These are phyloP conservation scores for Ilex paraguariensis DNA, from an alignment of 305 asterid species.

Conservation along the genomic window DNA sequence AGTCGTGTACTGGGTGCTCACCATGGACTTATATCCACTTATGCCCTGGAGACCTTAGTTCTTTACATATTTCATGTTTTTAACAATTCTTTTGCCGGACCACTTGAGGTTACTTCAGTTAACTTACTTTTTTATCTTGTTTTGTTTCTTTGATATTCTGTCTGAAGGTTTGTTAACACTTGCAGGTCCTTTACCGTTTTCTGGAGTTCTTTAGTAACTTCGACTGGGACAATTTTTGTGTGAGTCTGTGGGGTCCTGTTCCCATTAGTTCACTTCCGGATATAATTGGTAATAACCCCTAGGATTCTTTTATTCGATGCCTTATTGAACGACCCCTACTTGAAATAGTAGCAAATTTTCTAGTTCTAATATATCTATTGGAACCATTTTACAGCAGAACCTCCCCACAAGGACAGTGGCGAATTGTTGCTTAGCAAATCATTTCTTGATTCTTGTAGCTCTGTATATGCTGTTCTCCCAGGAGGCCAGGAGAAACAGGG, in stretches of 20 bases:
- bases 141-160: constrained; percentile 12
- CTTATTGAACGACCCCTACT: neutral
- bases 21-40: constrained; percentile 93
- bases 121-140: constrained; percentile 7
- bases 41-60: constrained; percentile 88
- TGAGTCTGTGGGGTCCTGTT: constrained; percentile 96
- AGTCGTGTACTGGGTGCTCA: constrained; percentile 95
- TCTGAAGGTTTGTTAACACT: constrained; percentile 23
- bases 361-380: constrained; percentile 4
- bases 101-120: constrained; percentile 66
- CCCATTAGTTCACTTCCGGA: constrained; percentile 75
- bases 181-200: constrained; percentile 77
- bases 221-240: constrained; percentile 92
- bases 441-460: constrained; percentile 83
- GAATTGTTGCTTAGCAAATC: constrained; percentile 72
- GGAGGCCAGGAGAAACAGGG: constrained; percentile 72
- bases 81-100: constrained; percentile 81
- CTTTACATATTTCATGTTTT: constrained; percentile 88
- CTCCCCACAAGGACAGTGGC: constrained; percentile 75
- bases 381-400: constrained; percentile 58
- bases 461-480: constrained; percentile 79
- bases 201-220: constrained; percentile 90
- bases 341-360: constrained; percentile 5
- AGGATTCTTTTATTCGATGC: constrained; percentile 6
- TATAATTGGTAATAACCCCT: constrained; percentile 54